These are phyloP conservation scores for Rhamnella rubrinervis DNA, from an alignment of 331 rosid species.

Conservation along the genomic window DNA sequence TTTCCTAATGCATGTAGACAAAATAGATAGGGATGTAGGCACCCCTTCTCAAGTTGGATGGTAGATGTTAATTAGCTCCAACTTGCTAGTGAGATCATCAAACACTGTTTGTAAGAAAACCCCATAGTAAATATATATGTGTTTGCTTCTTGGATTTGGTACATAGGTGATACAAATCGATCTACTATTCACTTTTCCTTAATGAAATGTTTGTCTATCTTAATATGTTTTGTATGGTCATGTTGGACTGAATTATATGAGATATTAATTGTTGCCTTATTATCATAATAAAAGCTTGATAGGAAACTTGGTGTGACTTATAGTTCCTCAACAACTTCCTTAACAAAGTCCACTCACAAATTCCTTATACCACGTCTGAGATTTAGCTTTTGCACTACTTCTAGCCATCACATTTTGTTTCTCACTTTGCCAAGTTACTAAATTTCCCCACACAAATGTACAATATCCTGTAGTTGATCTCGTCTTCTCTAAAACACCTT, in stretches of 20 bases:
- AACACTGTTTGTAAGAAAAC: too few species aligned
- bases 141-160: neutral
- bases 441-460: neutral
- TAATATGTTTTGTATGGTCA: neutral
- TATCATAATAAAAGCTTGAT: too few species aligned
- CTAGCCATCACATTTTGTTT: neutral
- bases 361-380: neutral
- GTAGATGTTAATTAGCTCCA: too few species aligned
- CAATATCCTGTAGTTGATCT: neutral
- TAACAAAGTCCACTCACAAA: neutral
- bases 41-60: too few species aligned
- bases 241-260: neutral
- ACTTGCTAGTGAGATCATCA: too few species aligned
- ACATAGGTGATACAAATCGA: neutral
- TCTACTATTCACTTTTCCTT: neutral
- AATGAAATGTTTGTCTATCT: neutral
- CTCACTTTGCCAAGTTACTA: neutral
- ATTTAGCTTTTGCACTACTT: constrained; percentile 1
- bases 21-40: too few species aligned
- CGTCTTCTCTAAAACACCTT: neutral
- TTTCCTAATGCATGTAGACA: too few species aligned
- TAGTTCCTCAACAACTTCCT: neutral
- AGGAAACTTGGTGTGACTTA: neutral
- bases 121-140: neutral
- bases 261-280: neutral